A percentile compares a stretch with the other conserved stretches of the same genome.
These are phyloP conservation scores for Coemansia javaensis DNA, from an alignment of 192 early-diverging fungal genomes.

Conservation along the genomic window DNA sequence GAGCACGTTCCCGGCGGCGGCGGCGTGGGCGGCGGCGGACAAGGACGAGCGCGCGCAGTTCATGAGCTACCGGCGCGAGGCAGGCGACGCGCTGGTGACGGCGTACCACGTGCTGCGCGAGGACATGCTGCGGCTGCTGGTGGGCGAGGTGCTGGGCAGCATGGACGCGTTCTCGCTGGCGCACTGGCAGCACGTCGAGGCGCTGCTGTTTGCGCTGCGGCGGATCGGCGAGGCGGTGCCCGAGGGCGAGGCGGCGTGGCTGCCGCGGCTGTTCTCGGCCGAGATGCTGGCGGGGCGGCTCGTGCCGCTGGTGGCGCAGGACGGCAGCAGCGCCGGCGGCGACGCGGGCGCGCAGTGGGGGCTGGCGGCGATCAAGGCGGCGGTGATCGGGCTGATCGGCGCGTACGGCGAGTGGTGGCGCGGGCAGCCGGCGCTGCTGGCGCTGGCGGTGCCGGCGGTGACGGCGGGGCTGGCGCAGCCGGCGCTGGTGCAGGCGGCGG, in stretches of 20 bases:
- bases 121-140: slow-evolving; percentile 52
- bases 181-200: slow-evolving; percentile 48
- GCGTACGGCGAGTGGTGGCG: slow-evolving; percentile 69
- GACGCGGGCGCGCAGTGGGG: slow-evolving; percentile 22
- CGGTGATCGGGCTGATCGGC: slow-evolving; percentile 43
- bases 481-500: slow-evolving; percentile 55
- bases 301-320: slow-evolving; percentile 42
- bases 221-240: slow-evolving; percentile 64
- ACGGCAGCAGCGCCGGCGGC: slow-evolving; percentile 18
- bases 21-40: slow-evolving; percentile 53
- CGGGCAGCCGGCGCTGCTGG: slow-evolving; percentile 55
- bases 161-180: slow-evolving; percentile 21
- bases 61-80: slow-evolving; percentile 60
- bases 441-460: slow-evolving; percentile 58
- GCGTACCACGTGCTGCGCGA: slow-evolving; percentile 62
- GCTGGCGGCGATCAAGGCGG: slow-evolving; percentile 16
- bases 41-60: slow-evolving; percentile 60
- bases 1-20: slow-evolving; percentile 53
- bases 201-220: slow-evolving; percentile 61
- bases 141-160: slow-evolving; percentile 15
- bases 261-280: slow-evolving; percentile 58
- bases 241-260: slow-evolving; percentile 45
- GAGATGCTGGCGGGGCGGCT: slow-evolving; percentile 35
- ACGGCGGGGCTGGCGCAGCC: slow-evolving; percentile 57
- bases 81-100: slow-evolving; percentile 68